Conservation (phyloP, 306 rosid species). For the Lotus japonicus region DNA sequence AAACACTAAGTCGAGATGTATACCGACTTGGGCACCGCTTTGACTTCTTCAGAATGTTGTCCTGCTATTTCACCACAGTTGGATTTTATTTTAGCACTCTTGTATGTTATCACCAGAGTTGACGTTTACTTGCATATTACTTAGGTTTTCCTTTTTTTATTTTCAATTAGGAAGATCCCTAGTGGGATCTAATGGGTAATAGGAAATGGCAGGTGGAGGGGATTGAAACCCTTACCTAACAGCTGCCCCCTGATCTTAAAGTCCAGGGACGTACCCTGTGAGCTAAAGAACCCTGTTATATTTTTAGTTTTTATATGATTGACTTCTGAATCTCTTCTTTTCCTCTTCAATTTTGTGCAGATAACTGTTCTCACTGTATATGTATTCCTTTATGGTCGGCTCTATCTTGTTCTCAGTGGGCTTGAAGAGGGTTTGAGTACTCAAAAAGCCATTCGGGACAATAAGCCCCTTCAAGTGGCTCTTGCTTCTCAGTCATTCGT, state of each 20-base stretch:
- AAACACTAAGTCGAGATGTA: constrained; percentile 43
- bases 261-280: background rate
- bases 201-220: background rate
- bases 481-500: constrained; percentile 46
- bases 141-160: background rate
- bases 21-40: constrained; percentile 50
- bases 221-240: background rate
- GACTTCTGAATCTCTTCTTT: constrained; percentile 5
- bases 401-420: constrained; percentile 49
- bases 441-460: constrained; percentile 35
- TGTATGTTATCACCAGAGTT: constrained; percentile 19
- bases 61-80: constrained; percentile 47
- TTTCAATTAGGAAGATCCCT: background rate
- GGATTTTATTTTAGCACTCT: constrained; percentile 50
- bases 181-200: background rate
- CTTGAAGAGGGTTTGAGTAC: constrained; percentile 41
- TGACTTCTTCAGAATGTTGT: constrained; percentile 50
- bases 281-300: background rate
- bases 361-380: constrained; percentile 44
- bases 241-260: background rate
- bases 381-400: constrained; percentile 44
- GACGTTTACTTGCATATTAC: constrained; percentile 7
- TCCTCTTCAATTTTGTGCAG: constrained; percentile 26
- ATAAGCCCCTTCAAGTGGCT: constrained; percentile 52
- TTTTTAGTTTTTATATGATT: background rate